Percentiles rank a stretch among this genome's conserved stretches.
These are phyloP conservation scores for Phlebiopsis flavidoalba DNA, from an alignment of 768 basidiomycete genomes.

Conservation along the genomic window DNA sequence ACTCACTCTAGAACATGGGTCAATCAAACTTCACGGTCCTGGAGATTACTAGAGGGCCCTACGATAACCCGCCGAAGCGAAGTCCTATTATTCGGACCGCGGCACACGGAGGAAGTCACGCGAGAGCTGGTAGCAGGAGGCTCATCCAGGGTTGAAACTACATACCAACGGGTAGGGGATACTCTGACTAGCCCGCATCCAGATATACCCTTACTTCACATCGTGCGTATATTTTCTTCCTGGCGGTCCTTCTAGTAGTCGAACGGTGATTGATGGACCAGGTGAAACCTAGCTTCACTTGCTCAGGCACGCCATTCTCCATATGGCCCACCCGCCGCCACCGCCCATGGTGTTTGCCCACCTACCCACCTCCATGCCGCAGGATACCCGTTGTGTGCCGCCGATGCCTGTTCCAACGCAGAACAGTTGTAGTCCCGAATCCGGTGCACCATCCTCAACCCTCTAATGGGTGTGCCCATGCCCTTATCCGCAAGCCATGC, in stretches of 20 bases:
- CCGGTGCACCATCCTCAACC: background rate
- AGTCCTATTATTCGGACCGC: slow-evolving; percentile 3
- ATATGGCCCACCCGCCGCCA: background rate
- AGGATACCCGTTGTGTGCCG: slow-evolving; percentile 4
- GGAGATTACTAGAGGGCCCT: background rate
- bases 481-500: background rate
- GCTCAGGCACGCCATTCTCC: background rate
- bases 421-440: background rate
- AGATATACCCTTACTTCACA: background rate
- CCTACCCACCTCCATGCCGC: background rate
- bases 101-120: background rate
- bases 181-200: background rate
- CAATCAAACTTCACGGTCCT: background rate
- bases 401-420: background rate
- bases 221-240: background rate
- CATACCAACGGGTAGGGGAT: background rate
- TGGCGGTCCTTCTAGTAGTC: background rate
- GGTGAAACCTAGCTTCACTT: background rate
- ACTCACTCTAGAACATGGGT: background rate
- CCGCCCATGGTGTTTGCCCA: background rate
- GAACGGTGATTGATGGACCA: background rate
- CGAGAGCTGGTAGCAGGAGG: background rate
- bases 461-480: slow-evolving; percentile 5
- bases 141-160: background rate
- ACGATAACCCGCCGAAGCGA: slow-evolving; percentile 1